Percentiles rank a stretch among this genome's conserved stretches.
phyloP scores from a whole-genome alignment of 306 rosid species.

The Corylus avellana region DNA sequence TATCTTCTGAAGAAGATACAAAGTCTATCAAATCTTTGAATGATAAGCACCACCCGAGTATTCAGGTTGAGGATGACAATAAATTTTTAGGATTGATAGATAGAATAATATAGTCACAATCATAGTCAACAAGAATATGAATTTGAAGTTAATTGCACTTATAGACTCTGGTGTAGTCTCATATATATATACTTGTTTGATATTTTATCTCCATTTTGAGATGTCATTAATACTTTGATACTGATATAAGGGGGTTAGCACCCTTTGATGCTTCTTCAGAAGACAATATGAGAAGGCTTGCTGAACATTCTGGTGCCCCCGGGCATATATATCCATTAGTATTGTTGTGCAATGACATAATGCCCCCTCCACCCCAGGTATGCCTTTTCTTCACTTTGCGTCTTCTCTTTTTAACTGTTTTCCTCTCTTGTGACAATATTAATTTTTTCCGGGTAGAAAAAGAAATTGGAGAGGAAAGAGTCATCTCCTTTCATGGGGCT shows the following conservation, averaged over 20 bases:
- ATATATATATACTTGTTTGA: neutral
- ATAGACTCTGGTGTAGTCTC: no score
- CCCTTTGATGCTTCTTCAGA: conserved; percentile 86
- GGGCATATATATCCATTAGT: conserved; percentile 92
- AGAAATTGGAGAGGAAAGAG: conserved; percentile 92
- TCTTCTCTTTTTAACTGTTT: conserved; percentile 20
- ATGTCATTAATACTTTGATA: conserved; percentile 31
- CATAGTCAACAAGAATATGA: no score
- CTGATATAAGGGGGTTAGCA: conserved; percentile 69
- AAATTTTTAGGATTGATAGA: no score
- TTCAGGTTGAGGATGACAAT: no score
- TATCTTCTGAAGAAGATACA: no score
- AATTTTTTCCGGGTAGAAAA: conserved; percentile 69
- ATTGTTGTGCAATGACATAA: conserved; percentile 78
- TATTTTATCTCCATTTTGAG: conserved; percentile 16
- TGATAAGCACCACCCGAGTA: no score
- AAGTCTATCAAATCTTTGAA: no score
- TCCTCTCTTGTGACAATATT: conserved; percentile 18
- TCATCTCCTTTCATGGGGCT: conserved; percentile 68
- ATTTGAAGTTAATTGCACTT: no score
- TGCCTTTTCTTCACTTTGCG: conserved; percentile 30
- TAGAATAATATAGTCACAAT: no score
- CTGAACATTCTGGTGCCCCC: conserved; percentile 77
- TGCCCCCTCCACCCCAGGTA: conserved; percentile 94
- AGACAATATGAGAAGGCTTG: conserved; percentile 92